Conservation (phyloP, 257 asterid species). For the Plantago elongata region DNA sequence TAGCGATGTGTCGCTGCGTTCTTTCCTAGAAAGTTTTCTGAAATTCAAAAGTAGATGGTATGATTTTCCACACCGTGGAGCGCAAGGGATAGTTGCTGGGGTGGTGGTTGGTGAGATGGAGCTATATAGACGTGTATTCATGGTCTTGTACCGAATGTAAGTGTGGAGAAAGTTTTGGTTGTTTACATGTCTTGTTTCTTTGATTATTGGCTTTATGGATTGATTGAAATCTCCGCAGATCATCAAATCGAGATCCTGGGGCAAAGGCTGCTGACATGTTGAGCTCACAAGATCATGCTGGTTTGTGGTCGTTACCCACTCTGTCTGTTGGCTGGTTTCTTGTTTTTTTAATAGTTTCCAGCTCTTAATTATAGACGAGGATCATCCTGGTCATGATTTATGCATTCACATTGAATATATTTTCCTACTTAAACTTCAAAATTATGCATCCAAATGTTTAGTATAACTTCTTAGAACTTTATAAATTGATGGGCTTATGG, state of each 20-base stretch:
- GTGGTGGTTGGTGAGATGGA: conserved; percentile 80
- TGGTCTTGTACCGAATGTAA: conserved; percentile 91
- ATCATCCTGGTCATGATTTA: too few species aligned
- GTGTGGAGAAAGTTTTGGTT: conserved; percentile 23
- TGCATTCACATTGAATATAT: too few species aligned
- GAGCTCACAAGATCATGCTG: conserved; percentile 69
- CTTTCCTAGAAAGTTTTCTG: conserved; percentile 81
- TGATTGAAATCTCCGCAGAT: conserved; percentile 37
- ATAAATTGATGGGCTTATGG: too few species aligned
- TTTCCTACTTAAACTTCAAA: too few species aligned
- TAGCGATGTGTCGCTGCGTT: conserved; percentile 60
- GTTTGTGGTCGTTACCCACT: conserved; percentile 33
- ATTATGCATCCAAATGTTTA: too few species aligned
- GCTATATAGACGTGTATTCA: conserved; percentile 83
- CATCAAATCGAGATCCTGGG: conserved; percentile 88
- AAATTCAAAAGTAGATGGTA: conserved; percentile 92
- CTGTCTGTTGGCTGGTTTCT: conserved; percentile 2
- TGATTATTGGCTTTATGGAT: conserved; percentile 6
- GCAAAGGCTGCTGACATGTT: conserved; percentile 69
- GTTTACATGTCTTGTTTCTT: not conserved
- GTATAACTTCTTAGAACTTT: too few species aligned
- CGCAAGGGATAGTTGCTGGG: conserved; percentile 71
- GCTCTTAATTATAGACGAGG: too few species aligned
- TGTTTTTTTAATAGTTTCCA: too few species aligned
- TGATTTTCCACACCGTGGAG: conserved; percentile 86